Conservation (phyloP, 331 rosid genomes). For the Spiraea crenata region DNA sequence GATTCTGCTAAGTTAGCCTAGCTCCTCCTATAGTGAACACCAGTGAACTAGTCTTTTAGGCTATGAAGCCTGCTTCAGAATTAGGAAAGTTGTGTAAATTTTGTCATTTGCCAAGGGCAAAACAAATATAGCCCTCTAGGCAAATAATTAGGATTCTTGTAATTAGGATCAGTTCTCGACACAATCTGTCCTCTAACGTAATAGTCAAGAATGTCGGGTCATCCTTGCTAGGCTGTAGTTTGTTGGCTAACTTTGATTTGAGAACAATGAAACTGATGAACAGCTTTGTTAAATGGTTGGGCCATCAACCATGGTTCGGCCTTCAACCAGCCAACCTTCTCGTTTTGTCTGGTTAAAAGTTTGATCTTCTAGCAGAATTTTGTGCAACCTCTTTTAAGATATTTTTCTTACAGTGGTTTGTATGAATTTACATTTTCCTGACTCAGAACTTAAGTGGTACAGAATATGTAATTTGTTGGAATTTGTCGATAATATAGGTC, state of each 20-base stretch:
- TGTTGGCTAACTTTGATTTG: neutral
- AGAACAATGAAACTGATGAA: neutral
- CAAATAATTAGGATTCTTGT: neutral
- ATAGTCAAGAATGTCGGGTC: neutral
- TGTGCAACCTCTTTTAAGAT: neutral
- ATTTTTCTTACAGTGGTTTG: neutral
- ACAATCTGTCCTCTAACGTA: neutral
- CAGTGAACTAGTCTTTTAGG: neutral
- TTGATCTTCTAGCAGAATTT: neutral
- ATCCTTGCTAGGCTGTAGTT: neutral
- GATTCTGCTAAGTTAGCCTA: neutral
- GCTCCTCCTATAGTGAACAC: neutral
- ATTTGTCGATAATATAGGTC: neutral
- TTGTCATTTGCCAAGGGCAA: too few relatives aligned
- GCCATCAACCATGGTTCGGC: neutral
- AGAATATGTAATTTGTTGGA: neutral
- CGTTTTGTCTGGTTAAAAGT: neutral
- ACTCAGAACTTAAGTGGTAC: neutral
- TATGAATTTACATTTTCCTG: neutral
- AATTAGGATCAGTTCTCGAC: neutral
- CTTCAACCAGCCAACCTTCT: neutral
- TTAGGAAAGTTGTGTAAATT: too few relatives aligned
- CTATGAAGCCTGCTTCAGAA: neutral
- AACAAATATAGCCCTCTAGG: neutral
- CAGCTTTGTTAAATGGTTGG: neutral